Evolutionary conservation across 1,284 basidiomycete genomes (phyloP), one percentile per base, ranked within the genome.

Genomic region (Meira miltonrushii): DNA sequence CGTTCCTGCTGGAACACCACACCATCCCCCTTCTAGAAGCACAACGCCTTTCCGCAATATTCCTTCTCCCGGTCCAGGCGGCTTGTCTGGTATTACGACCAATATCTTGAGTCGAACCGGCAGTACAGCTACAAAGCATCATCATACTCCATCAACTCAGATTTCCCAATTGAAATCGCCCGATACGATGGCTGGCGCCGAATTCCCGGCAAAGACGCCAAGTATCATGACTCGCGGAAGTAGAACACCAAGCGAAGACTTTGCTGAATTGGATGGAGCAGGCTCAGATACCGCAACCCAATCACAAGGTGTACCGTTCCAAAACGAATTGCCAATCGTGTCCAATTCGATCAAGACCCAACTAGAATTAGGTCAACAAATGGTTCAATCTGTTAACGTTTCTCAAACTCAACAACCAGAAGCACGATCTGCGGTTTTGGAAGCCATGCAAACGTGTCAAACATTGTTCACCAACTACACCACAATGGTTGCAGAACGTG

Each of bases 341-440:
- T 87, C 85, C 3, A 90, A 90, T 69, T 84, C 87, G 9, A 82
- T 86, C 17, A 82, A 85, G 17, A 87, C 90, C 4, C 90, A 94
- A 79, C 80, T 92, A 67, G 90, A 93, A 62, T 81, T 92, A 40
- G 86, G 87, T 0, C 71, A 83, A 13, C 86, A 89, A 68, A 82
- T 95, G 13, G 78, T 91, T 15, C 74, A 81, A 71, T 54, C 12
- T 50, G 43, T 38, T 56, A 41, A 15, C 19, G 17, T 5, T 12
- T 23, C 19, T 17, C 23, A 39, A 25, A 50, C 41, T 17, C 17
- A 19, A 11, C 21, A 25, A 19, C 38, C 40, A 17, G 54, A 47
- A 25, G 54, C 43, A 17, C 54, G 28, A 41, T 78, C 79, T 2
- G 87, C 88, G 0, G 75, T 93, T 1, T 81, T 83, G 28, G 85